These are phyloP conservation scores for Aquilaria yunnanensis DNA, from an alignment of 345 rosid species.

Conservation along the genomic window DNA sequence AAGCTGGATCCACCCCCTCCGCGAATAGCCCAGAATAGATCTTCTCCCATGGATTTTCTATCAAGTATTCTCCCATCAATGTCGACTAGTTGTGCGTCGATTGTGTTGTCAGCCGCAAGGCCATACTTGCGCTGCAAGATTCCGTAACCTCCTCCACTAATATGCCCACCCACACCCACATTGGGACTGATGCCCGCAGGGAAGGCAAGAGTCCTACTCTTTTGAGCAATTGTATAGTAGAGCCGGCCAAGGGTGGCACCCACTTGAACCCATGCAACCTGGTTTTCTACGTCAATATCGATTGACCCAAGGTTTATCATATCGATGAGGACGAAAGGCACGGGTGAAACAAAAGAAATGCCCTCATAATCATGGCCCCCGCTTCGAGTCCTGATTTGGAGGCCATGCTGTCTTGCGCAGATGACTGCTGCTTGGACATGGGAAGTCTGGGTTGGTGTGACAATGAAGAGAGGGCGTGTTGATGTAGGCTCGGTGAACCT, in stretches of 20 bases:
- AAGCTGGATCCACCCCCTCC: conserved; percentile 6
- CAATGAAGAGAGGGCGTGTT: not conserved
- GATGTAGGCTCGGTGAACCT: conserved; percentile 3
- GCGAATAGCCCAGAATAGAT: conserved; percentile 10
- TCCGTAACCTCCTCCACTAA: no score
- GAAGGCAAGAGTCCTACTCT: not conserved
- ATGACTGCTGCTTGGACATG: conserved; percentile 4
- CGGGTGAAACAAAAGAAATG: not conserved
- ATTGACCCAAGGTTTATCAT: not conserved
- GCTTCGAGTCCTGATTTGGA: conserved; percentile 5
- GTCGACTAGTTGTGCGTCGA: conserved; percentile 4
- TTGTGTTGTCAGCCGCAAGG: conserved; percentile 8
- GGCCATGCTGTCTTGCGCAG: not conserved
- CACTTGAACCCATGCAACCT: conserved; percentile 5
- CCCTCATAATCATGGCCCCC: conserved; percentile 12
- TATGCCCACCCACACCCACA: no score
- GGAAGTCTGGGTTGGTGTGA: not conserved
- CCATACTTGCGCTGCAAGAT: no score
- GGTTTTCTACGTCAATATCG: not conserved
- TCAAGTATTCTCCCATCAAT: conserved; percentile 6
- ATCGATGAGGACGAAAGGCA: conserved; percentile 5
- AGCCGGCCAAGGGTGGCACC: not conserved
- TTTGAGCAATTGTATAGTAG: conserved; percentile 2
- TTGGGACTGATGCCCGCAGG: not conserved
- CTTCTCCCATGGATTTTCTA: conserved; percentile 10